A percentile compares a stretch with the other conserved stretches of the same genome.
phyloP scores from a whole-genome alignment of 768 basidiomycete genomes.

The Lactarius evosmus region DNA sequence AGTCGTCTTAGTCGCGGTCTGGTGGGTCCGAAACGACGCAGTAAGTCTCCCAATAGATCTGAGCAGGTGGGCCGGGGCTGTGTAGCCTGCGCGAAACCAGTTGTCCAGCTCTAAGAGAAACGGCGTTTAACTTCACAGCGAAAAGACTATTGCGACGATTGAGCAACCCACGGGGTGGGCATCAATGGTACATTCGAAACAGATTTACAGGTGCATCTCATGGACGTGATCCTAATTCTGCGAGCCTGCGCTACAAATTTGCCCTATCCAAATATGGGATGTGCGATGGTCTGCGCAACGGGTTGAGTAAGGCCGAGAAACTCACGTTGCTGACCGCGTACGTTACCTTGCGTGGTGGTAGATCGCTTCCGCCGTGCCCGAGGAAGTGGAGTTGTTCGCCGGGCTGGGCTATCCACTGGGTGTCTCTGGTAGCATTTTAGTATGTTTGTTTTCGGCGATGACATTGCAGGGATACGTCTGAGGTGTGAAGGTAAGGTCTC shows the following conservation, averaged over 20 bases:
- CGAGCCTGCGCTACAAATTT: slow-evolving; percentile 16
- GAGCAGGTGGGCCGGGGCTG: too few relatives aligned
- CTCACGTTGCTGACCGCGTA: slow-evolving; percentile 7
- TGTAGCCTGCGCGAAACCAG: too few relatives aligned
- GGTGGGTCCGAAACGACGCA: too few relatives aligned
- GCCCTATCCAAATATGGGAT: slow-evolving; percentile 13
- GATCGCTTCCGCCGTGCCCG: slow-evolving; percentile 1
- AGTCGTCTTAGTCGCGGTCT: too few relatives aligned
- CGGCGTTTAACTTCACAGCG: too few relatives aligned
- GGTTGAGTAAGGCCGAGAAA: slow-evolving; percentile 14
- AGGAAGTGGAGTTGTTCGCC: not conserved
- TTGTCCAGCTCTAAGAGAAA: too few relatives aligned
- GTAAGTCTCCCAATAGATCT: too few relatives aligned
- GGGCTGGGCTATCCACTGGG: slow-evolving; percentile 13
- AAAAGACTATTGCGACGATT: too few relatives aligned
- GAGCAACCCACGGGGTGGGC: too few relatives aligned
- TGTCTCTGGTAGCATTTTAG: slow-evolving; percentile 13
- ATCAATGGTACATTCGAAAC: too few relatives aligned
- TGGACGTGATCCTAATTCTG: slow-evolving; percentile 8
- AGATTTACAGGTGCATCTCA: too few relatives aligned
- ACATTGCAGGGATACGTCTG: not conserved
- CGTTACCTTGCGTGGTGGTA: slow-evolving; percentile 3
- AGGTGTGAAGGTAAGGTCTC: not conserved
- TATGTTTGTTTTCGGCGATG: not conserved
- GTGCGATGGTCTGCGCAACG: slow-evolving; percentile 7